Evolutionary conservation across 23 red algal genomes (phyloP), one percentile per base, ranked within the genome.

Genomic region (Gracilaria domingensis): DNA sequence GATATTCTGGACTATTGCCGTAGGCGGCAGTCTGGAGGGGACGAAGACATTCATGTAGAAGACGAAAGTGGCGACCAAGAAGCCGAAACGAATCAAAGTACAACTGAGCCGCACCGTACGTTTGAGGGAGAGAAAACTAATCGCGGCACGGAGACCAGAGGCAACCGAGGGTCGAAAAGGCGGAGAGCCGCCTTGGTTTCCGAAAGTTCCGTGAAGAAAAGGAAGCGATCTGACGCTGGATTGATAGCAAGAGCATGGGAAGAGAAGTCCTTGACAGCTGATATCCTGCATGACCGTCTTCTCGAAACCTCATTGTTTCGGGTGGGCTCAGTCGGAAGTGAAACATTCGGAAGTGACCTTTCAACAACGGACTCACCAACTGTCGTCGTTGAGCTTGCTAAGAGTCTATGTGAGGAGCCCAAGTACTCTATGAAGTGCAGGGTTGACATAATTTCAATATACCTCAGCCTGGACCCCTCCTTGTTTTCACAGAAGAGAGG

Each of bases 401-500:
- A 13, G 24, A 56, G 49, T 32, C 39, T 90, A 17, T 48, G 37
- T 66, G 44, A 81, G 23, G 87, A 80, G 47, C 87, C 71, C 25
- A 79, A 81, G 54, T 20, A 67, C 37, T 50, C 37, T 45, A 50
- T 67, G 24, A 42, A 70, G 28, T 90, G 16, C 71, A 70, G 76
- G 36, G 35, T 28, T 3, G 58, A 90, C 18, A 90, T 90, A 21
- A 47, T 90, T 37, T 64, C 57, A 24, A 21, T 65, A 9, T 92
- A 75, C 53, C 69, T 92, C 25, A 38, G 35, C 12, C 11, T 92
- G 53, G 67, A 75, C 37, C 83, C 83, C 50, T 18, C 42, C 24
- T 81, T 74, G 44, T 82, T 94, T 25, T 94, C 92, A 20, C 71
- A 83, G 62, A 80, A 73, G 23, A 21, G 44, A 12, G 92, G 92